Conservation (phyloP, 257 asterid species). For the Fraxinus anomala region DNA sequence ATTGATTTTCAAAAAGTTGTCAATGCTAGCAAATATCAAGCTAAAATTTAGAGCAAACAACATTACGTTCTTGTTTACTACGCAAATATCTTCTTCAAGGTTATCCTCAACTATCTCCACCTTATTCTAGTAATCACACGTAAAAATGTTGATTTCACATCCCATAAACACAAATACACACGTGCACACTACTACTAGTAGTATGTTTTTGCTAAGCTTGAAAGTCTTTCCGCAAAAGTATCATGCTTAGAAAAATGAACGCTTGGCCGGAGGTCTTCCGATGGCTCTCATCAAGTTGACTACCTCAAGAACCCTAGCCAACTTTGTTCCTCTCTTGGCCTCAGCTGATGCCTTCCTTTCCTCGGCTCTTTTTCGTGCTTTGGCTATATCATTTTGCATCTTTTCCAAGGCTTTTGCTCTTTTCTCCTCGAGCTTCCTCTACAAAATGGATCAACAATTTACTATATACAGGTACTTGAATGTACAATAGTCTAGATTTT, state of each 20-base stretch:
- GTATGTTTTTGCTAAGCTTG: neutral
- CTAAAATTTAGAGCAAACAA: neutral
- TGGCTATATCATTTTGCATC: constrained; percentile 90
- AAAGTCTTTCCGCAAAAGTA: neutral
- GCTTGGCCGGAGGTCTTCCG: constrained; percentile 81
- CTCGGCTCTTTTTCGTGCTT: constrained; percentile 89
- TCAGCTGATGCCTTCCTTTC: constrained; percentile 91
- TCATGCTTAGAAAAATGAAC: constrained; percentile 61
- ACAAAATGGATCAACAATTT: neutral
- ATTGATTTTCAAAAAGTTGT: neutral
- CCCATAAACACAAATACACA: neutral
- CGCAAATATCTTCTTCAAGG: neutral
- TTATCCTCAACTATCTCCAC: neutral
- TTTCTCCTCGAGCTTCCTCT: constrained; percentile 94
- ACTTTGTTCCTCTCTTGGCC: constrained; percentile 90
- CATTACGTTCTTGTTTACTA: neutral
- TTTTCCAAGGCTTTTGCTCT: constrained; percentile 82
- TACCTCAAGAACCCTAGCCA: constrained; percentile 74
- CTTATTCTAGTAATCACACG: neutral
- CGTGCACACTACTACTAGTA: neutral
- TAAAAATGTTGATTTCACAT: neutral
- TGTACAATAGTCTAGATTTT: neutral
- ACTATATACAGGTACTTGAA: neutral
- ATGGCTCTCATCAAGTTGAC: constrained; percentile 87
- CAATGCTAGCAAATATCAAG: neutral